Percentiles rank a stretch among this genome's conserved stretches.
Conservation (phyloP, 495 filamentous ascomycete genomes). For the Talaromyces wortmannii region DNA sequence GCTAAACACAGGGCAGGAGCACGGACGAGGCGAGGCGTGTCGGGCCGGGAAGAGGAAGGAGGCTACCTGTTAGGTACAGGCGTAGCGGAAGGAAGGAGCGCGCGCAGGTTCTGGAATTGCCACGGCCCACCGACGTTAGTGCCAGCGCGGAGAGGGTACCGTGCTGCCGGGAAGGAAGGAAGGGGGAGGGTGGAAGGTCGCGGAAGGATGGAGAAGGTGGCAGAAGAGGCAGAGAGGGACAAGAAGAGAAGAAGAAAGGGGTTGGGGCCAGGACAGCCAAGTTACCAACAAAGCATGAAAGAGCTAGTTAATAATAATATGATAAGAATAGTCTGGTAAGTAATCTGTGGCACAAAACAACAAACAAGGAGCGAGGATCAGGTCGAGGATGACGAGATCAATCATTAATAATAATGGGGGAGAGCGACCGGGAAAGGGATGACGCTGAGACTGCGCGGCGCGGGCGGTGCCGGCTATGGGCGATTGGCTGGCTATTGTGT, state of each 20-base stretch:
- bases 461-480: too few relatives aligned
- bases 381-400: too few relatives aligned
- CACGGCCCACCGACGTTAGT: background rate
- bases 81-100: background rate
- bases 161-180: conserved; percentile 10
- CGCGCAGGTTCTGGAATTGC: background rate
- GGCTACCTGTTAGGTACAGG: background rate
- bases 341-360: background rate
- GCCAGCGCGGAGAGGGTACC: too few relatives aligned
- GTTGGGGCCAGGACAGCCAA: conserved; percentile 2
- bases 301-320: background rate
- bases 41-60: background rate
- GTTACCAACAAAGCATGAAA: conserved; percentile 3
- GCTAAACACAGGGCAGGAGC: background rate
- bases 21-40: background rate
- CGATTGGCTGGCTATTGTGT: too few relatives aligned
- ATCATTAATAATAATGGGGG: too few relatives aligned
- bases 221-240: conserved; percentile 6
- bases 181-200: conserved; percentile 4
- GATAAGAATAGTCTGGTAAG: too few relatives aligned
- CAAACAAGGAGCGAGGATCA: background rate
- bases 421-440: too few relatives aligned
- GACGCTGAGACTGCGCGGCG: too few relatives aligned
- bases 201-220: conserved; percentile 8
- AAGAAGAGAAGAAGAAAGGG: conserved; percentile 4